These are phyloP conservation scores for Scenedesmus sp. DNA, from an alignment of 163 green algal genomes.

Conservation along the genomic window DNA sequence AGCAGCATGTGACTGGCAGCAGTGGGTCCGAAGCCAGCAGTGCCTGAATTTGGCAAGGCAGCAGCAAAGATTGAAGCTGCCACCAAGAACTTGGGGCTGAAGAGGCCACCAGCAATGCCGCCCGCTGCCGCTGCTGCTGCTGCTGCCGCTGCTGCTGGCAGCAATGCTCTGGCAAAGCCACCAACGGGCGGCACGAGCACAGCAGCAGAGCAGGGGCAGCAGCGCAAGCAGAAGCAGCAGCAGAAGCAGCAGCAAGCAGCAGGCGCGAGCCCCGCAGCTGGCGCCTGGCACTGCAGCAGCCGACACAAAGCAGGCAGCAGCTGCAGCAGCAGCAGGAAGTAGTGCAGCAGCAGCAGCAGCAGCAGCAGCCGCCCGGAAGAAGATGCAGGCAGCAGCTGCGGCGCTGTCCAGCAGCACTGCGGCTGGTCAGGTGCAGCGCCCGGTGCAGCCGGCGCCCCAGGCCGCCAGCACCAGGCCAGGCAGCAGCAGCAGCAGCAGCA, in stretches of 20 bases:
- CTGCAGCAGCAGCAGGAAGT: conserved; percentile 22
- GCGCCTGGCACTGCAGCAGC: background rate
- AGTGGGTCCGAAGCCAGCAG: background rate
- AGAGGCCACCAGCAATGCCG: background rate
- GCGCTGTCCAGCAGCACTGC: conserved; percentile 6
- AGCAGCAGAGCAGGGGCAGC: background rate
- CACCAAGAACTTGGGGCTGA: background rate
- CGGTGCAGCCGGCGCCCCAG: background rate
- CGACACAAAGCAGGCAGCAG: background rate
- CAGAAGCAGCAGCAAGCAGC: conserved; percentile 6
- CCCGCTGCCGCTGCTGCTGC: background rate
- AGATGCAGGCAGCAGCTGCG: background rate
- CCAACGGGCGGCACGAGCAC: background rate
- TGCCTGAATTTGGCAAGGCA: background rate
- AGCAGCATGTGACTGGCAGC: background rate
- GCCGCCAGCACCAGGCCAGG: background rate
- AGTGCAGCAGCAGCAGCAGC: background rate
- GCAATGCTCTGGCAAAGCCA: background rate
- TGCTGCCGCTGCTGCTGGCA: background rate
- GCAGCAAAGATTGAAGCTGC: background rate
- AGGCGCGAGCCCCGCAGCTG: background rate
- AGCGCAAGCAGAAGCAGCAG: background rate
- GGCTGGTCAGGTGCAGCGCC: background rate
- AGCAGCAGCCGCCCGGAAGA: background rate
- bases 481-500: conserved; percentile 3